Evolutionary conservation across 164 flowering plant species (phyloP), one percentile per base, ranked within the genome.

Genomic region (Chimonanthus salicifolius): DNA sequence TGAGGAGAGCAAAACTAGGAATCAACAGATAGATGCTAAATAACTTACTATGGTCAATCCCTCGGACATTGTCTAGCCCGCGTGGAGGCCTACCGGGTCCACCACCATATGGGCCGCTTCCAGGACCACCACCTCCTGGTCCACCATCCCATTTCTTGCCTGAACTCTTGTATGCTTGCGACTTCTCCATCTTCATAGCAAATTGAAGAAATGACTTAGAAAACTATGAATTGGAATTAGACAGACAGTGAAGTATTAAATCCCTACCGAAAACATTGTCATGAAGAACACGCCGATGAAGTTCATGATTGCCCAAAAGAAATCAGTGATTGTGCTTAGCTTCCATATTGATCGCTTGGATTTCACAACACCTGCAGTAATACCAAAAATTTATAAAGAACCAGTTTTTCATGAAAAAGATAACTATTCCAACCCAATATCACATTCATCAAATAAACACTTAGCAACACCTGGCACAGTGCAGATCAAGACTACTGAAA

Each of bases 121-220:
- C 97, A 74, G 92, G 88, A 47, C 98, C 97, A 47, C 98, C 97
- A 3, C 92, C 92, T 43, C 97, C 97, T 18, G 78, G 78, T 74
- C 84, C 97, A 74, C 95, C 97, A 80, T 89, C 98, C 98, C 98
- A 93, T 82, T 89, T 92, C 88, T 92, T 96, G 72, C 86, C 90
- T 21, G 90, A 85, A 65, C 88, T 80, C 83, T 85, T 89, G 80
- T 92, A 96, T 7, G 92, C 88, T 79, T 96, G 95, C 13, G 99
- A 84, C 74, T 96, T 94, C 58, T 96, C 97, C 97, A 96, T 90
- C 99, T 96, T 72, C 47, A 74, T 49, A 21, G 46, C 60, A 72
- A 21, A 58, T 66, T 66, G 10, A 48, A 64, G 67, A 16, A 47
- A 70, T 8, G 50, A 67, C 21, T 51, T 67, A 47, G 67, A 64